A percentile compares a stretch with the other conserved stretches of the same genome.
Evolutionary conservation across 2,329 filamentous ascomycete genomes (phyloP).

Genomic region (Aspergillus sp.): DNA sequence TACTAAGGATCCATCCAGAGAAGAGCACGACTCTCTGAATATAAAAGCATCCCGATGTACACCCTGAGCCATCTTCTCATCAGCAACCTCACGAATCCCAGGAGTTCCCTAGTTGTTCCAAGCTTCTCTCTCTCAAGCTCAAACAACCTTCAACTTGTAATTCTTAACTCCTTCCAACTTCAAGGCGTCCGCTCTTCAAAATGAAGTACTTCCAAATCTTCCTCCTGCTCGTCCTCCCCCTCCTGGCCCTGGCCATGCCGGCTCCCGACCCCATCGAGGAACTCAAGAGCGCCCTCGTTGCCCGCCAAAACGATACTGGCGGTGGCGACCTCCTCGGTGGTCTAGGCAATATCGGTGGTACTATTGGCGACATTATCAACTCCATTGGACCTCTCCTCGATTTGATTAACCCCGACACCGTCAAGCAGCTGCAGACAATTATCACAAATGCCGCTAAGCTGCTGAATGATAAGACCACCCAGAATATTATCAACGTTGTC

Average conservation of each 20-base stretch:
- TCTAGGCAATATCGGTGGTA: neutral
- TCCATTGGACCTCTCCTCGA: neutral
- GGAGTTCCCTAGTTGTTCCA: neutral
- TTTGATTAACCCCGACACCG: neutral
- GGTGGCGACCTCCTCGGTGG: neutral
- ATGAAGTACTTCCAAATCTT: neutral
- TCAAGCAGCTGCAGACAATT: neutral
- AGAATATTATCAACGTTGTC: neutral
- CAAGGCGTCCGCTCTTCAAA: neutral
- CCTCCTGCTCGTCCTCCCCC: neutral
- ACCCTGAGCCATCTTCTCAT: neutral
- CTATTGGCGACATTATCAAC: neutral
- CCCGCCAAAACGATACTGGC: neutral
- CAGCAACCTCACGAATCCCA: slow-evolving; percentile 2
- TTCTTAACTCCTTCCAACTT: neutral
- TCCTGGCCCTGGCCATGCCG: neutral
- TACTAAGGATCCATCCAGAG: neutral
- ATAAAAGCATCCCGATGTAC: slow-evolving; percentile 1
- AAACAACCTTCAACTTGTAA: neutral
- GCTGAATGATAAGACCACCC: neutral
- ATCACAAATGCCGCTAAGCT: neutral
- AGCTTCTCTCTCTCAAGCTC: neutral
- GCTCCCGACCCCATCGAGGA: neutral
- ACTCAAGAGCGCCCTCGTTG: neutral
- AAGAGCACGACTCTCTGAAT: neutral